Evolutionary conservation across 257 asterid species (phyloP).

Genomic region (Capsicum rhomboideum): DNA sequence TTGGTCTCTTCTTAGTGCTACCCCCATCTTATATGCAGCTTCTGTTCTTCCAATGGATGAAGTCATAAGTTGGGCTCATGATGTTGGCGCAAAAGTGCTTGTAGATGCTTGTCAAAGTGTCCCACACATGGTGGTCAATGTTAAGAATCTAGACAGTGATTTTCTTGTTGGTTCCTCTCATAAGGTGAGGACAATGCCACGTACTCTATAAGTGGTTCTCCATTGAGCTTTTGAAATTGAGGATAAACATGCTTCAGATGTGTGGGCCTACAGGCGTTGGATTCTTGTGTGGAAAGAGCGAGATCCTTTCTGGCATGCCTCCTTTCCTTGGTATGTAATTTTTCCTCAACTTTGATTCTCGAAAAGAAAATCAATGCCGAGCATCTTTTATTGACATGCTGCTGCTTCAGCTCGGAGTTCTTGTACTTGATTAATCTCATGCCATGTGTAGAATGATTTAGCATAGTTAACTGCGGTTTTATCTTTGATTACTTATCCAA

Average conservation of each 20-base stretch:
- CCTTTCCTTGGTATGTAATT: constrained; percentile 76
- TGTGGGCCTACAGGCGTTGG: constrained; percentile 99
- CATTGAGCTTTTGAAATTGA: constrained; percentile 33
- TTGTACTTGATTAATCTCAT: neutral
- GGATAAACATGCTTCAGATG: constrained; percentile 91
- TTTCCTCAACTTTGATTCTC: neutral
- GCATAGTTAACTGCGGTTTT: neutral
- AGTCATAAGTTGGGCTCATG: constrained; percentile 83
- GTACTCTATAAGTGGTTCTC: constrained; percentile 16
- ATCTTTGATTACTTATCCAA: neutral
- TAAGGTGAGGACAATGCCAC: constrained; percentile 54
- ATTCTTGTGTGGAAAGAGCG: constrained; percentile 80
- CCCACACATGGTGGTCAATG: constrained; percentile 93
- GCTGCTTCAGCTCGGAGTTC: neutral
- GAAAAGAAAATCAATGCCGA: neutral
- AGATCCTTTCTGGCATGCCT: constrained; percentile 76
- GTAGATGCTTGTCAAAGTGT: constrained; percentile 99
- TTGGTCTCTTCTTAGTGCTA: neutral
- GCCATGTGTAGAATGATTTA: neutral
- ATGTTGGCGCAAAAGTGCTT: constrained; percentile 86
- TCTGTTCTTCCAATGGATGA: constrained; percentile 78
- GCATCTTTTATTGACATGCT: neutral
- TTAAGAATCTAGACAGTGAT: constrained; percentile 67
- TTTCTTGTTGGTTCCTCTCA: constrained; percentile 97
- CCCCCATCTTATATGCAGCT: constrained; percentile 40